Evolutionary conservation across 495 filamentous ascomycete genomes (phyloP).

Genomic region (Hyaloscypha variabilis): DNA sequence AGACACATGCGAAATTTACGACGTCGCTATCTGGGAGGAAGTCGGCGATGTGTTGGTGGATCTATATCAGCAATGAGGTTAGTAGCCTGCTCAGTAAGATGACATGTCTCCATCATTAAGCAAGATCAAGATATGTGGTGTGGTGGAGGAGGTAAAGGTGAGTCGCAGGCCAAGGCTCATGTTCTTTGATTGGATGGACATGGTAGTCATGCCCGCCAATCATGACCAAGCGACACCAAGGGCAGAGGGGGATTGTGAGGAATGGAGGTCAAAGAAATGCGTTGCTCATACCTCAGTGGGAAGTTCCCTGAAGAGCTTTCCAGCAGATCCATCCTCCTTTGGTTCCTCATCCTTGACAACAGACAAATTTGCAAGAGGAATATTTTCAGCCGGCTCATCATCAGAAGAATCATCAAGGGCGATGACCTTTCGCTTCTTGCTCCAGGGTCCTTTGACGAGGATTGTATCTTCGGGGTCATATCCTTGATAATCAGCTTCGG

Average conservation of each 20-base stretch:
- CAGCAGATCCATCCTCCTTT: not conserved
- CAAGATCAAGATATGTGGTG: not conserved
- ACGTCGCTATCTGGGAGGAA: conserved; percentile 26
- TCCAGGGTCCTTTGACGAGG: not conserved
- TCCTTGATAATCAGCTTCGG: not conserved
- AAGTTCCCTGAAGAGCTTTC: not conserved
- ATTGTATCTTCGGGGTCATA: not conserved
- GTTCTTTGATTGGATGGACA: not conserved
- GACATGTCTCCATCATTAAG: not conserved
- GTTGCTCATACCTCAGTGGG: conserved; percentile 1
- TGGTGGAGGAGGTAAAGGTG: not conserved
- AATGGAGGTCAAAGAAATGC: not conserved
- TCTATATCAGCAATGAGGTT: conserved; percentile 7
- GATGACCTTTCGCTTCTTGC: not conserved
- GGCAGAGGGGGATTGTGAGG: not conserved
- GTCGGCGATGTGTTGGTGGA: conserved; percentile 22
- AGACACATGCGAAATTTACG: conserved; percentile 12
- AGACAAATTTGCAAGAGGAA: not conserved
- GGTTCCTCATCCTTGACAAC: not conserved
- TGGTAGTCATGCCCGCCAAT: not conserved
- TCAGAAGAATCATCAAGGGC: not conserved
- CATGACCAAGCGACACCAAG: not conserved
- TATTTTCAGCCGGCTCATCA: not conserved
- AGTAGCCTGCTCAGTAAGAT: not conserved
- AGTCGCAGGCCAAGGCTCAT: not conserved